Evolutionary conservation across 345 rosid species (phyloP), one percentile per base, ranked within the genome.

Genomic region (Angophora floribunda): DNA sequence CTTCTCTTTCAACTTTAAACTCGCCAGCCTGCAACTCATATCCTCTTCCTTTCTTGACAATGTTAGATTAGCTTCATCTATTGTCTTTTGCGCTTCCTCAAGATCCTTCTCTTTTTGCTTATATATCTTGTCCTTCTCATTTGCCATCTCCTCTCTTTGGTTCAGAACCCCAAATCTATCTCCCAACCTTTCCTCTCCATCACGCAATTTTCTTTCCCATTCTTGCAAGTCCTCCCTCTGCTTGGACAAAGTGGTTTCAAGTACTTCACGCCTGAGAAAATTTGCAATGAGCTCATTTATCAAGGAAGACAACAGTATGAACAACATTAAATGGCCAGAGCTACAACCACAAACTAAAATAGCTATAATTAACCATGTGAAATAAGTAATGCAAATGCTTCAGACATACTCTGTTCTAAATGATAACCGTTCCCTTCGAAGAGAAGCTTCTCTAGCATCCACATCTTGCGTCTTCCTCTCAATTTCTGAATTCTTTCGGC

Each of bases 221-320:
- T 97, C 99, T 88, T 92, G 94, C 93, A 97, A 92, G 90, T 98
- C 99, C 86, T 98, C 99, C 91, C 99, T 93, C 93, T 97, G 99
- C 93, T 95, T 93, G 75, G 96, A 93, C 57, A 98, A 93, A 87
- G 91, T 88, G 45, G 87, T 89, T 88, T 97, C 98, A 41, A 94
- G 95, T 44, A 94, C 91, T 86, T 96, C 99, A 90, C 95, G 95
- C 93, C 99, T 98, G 94, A 91, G 52, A 63, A 59, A 52, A 65
- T 59, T 15, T 41, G 45, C 53, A 88, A 52, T 63, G 87, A 88
- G 22, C 78, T 75, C 61, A 50, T 16, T 89, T 63, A 50, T 86
- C 22, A 50, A 41, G 15, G 15, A 45, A 47, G 51, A n/a, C 41
- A 7, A 85, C 63, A 24, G 52, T 28, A 49, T 22, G 50, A 44